Evolutionary conservation across 805 yeast genomes (phyloP).

Genomic region (Sugiyamaella qingdaonensis): DNA sequence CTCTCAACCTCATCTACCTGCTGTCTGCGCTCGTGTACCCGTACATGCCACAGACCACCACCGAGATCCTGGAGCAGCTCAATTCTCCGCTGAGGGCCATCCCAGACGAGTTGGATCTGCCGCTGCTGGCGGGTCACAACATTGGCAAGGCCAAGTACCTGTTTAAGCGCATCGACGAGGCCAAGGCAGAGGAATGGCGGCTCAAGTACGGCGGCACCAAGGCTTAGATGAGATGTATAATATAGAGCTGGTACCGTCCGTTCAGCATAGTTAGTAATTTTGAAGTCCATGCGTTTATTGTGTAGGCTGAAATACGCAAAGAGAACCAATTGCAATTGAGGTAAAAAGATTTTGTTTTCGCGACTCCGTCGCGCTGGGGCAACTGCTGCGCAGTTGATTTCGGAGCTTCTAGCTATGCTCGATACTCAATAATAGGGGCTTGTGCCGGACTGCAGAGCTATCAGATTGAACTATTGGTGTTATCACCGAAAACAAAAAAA

Average conservation of each 20-base stretch:
- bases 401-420: too few species aligned
- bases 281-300: too few species aligned
- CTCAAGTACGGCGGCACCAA: slow-evolving; percentile 56
- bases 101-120: slow-evolving; percentile 67
- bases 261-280: too few species aligned
- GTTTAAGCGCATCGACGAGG: slow-evolving; percentile 88
- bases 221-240: slow-evolving; percentile 1
- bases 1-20: slow-evolving; percentile 80
- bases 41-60: slow-evolving; percentile 81
- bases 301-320: too few species aligned
- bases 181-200: slow-evolving; percentile 84
- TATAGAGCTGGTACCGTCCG: background rate
- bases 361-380: too few species aligned
- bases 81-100: slow-evolving; percentile 77
- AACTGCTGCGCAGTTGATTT: too few species aligned
- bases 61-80: slow-evolving; percentile 68
- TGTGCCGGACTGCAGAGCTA: too few species aligned
- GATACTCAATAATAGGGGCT: too few species aligned
- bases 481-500: too few species aligned
- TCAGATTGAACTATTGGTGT: too few species aligned
- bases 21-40: slow-evolving; percentile 82
- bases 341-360: too few species aligned
- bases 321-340: too few species aligned
- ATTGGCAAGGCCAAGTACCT: slow-evolving; percentile 88
- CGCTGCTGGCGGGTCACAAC: slow-evolving; percentile 74